Evolutionary conservation across 2,329 filamentous ascomycete species (phyloP), one percentile per base, ranked within the genome.

Genomic region (Shiraia sp.): DNA sequence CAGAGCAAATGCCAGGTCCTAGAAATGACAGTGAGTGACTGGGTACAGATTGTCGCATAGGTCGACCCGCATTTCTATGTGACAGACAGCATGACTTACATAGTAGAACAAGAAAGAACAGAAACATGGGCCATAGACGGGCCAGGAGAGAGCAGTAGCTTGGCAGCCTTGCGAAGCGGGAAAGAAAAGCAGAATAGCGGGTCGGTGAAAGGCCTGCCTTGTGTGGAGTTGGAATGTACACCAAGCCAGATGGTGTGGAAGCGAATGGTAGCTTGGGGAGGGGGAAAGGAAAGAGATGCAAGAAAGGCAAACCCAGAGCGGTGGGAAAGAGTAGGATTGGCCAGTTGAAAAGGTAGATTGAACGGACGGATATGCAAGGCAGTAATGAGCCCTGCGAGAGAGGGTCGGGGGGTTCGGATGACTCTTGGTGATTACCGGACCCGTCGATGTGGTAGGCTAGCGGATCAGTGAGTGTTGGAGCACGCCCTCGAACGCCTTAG

Each of bases 1-100:
- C 63, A 68, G 57, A 59, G 58, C 63, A 60, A 55, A 59, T 57
- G 51, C 54, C 63, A 65, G 59, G 51, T 56, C 41, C 65, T 67
- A 46, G 54, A 59, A 41, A 63, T 65, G 58, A 63, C 28, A 45
- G 60, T 68, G 49, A 68, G 65, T 56, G 47, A 49, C 45, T 47
- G 54, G 53, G 48, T 53, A 55, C 59, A 53, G 53, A 45, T 59
- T 57, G 59, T 62, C 53, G 61, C 63, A 63, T 57, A 49, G 40
- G 27, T 30, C 47, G 60, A 58, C 54, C 57, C 53, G 62, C 58
- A 61, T 62, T 55, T 55, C 42, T 54, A 58, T 47, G 54, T 61
- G 61, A 59, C 48, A 52, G 53, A 55, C 39, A 51, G 50, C 40
- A 35, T 55, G 49, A 67, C 65, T 68, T 66, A 69, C 65, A 60